Evolutionary conservation across 805 yeast genomes (phyloP), one percentile per base, ranked within the genome.

Genomic region (Yueomyces sp.): DNA sequence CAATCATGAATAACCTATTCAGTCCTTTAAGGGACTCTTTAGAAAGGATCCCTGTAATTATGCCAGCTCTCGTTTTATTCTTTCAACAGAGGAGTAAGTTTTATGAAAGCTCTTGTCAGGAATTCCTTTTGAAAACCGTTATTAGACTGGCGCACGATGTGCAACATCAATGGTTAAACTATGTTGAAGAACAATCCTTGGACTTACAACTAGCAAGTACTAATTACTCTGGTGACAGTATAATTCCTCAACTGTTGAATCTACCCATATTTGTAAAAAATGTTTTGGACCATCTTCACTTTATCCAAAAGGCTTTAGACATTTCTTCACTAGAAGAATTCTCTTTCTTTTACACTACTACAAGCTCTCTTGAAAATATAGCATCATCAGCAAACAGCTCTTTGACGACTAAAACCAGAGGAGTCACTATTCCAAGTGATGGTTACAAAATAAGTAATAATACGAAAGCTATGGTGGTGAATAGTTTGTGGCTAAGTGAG

Each of bases 51-150:
- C 2, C 53, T 58, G 48, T 55, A 70, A 59, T 68, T 32, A 59
- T 65, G 12, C 76, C 79, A 1, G 60, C 66, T 3, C 50, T 74
- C 1, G 47, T 72, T 40, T 51, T 68, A 2, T 56, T 67, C 36
- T 50, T 76, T 7, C 79, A 77, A 45, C 44, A 49, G 5, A 51
- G 60, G 28, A 58, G 64, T 4, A 52, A 51, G 28, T 54, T 52
- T 8, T 54, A 68, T 26, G 70, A 70, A 7, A 62, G 73, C 6
- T 66, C 80, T 1, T 74, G 76, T 55, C 87, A 81, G 54, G 95
- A 84, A 49, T 85, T 72, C 51, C 62, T 73, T 26, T 64, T 73
- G 46, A 67, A 70, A 37, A 65, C 71, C 42, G 65, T 81, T 47
- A 67, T 66, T 32, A 75, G 74, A 47, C 49, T 78, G 4, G 62